phyloP scores from a whole-genome alignment of 768 basidiomycete genomes.

The Boletus rex-veris region DNA sequence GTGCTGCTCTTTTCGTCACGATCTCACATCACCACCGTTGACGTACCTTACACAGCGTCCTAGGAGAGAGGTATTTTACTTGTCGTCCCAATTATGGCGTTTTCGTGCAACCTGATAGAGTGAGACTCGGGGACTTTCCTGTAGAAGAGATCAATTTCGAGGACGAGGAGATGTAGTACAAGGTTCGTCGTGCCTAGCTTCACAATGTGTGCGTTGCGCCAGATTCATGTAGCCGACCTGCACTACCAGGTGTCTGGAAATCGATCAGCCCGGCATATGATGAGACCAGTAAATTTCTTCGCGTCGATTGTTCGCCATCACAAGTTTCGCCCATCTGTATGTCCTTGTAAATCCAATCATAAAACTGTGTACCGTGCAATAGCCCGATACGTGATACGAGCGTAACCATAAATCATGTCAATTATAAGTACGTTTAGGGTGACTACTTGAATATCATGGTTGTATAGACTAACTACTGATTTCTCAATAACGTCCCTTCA shows the following conservation, averaged over 20 bases:
- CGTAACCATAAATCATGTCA: background rate
- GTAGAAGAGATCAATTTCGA: conserved; percentile 75
- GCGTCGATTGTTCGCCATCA: background rate
- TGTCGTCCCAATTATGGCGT: conserved; percentile 76
- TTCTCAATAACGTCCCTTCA: background rate
- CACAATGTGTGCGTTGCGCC: background rate
- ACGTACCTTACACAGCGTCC: conserved; percentile 48
- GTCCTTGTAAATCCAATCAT: too few species aligned
- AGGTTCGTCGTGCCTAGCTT: background rate
- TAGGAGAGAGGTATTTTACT: conserved; percentile 82
- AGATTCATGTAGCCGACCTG: background rate
- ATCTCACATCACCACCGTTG: background rate
- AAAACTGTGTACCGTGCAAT: background rate
- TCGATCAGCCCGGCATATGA: too few species aligned
- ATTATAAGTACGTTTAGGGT: background rate
- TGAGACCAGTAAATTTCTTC: background rate
- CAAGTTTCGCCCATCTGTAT: background rate
- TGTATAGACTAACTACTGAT: background rate
- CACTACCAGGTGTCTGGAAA: too few species aligned
- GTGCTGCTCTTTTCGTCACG: conserved; percentile 31
- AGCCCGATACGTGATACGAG: background rate
- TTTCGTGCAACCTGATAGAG: conserved; percentile 82
- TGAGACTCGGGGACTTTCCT: conserved; percentile 83
- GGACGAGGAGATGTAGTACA: conserved; percentile 67
- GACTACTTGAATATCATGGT: background rate